Conservation (phyloP, 1,284 basidiomycete species). For the Marasmius fiardii region DNA sequence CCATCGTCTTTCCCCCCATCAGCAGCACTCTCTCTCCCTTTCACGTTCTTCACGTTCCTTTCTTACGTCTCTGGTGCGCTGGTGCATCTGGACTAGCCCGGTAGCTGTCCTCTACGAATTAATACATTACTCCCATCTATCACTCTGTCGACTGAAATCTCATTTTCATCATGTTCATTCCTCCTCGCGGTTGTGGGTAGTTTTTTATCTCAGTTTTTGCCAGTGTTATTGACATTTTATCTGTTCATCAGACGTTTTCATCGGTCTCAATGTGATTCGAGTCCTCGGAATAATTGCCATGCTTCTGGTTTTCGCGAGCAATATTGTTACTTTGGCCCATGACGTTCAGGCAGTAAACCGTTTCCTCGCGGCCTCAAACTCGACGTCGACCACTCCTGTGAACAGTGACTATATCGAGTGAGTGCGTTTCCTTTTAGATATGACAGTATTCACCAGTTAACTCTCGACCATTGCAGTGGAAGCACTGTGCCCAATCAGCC, state of each 20-base stretch:
- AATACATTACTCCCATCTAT: background rate
- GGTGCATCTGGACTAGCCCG: constrained; percentile 4
- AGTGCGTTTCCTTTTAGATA: constrained; percentile 23
- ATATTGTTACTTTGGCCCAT: constrained; percentile 75
- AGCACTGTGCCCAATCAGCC: constrained; percentile 89
- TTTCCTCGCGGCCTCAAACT: constrained; percentile 47
- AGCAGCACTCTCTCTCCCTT: background rate
- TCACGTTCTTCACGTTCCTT: constrained; percentile 3
- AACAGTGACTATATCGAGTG: constrained; percentile 80
- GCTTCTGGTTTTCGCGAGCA: constrained; percentile 76
- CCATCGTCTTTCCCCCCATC: background rate
- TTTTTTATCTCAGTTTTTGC: background rate
- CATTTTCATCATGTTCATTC: constrained; percentile 17
- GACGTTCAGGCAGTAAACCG: constrained; percentile 77
- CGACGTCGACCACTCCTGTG: constrained; percentile 31
- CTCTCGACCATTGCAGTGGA: constrained; percentile 37
- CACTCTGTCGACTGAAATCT: background rate
- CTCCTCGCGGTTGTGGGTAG: constrained; percentile 32
- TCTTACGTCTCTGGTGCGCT: background rate
- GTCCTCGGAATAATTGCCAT: constrained; percentile 78
- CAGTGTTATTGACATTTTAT: background rate
- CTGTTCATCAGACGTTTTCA: constrained; percentile 58
- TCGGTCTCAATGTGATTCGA: constrained; percentile 77
- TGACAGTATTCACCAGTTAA: constrained; percentile 9
- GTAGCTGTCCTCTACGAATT: background rate